A percentile compares a stretch with the other conserved stretches of the same genome.
phyloP scores from a whole-genome alignment of 1,139 yeast species.

The Nakaseomyces bracarensis region DNA sequence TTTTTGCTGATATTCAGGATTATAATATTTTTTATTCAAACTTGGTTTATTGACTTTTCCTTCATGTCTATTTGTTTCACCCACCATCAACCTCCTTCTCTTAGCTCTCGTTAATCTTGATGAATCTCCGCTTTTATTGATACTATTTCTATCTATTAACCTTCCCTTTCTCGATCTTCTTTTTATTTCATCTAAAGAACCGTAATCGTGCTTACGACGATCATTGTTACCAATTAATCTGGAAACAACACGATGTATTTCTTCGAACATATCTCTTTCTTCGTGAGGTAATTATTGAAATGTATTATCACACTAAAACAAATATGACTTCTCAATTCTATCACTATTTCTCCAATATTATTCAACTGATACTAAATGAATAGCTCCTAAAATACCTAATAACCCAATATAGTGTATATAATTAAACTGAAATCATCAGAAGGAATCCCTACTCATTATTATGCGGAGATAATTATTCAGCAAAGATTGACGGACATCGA shows the following conservation, averaged over 20 bases:
- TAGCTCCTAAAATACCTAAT: no score
- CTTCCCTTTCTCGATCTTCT: slow-evolving; percentile 6
- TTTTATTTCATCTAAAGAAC: slow-evolving; percentile 16
- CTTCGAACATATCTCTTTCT: slow-evolving; percentile 4
- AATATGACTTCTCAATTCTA: no score
- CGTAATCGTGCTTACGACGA: slow-evolving; percentile 16
- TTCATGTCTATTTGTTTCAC: background rate
- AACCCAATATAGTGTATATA: no score
- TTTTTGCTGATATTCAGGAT: no score
- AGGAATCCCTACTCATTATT: no score
- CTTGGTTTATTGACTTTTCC: background rate
- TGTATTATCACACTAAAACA: no score
- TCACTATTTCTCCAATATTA: no score
- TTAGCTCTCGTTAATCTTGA: slow-evolving; percentile 1
- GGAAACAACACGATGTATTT: background rate
- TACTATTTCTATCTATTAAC: background rate
- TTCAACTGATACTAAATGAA: no score
- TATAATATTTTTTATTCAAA: background rate
- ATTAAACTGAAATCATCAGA: no score
- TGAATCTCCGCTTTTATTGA: background rate
- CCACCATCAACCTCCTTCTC: slow-evolving; percentile 1
- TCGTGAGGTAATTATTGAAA: no score
- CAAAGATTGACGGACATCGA: no score
- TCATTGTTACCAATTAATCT: background rate
- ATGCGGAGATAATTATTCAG: no score